Percentiles rank a stretch among this genome's conserved stretches.
These are phyloP conservation scores for Symbiotaphrina buchneri DNA, from an alignment of 495 filamentous ascomycete species.

Conservation along the genomic window DNA sequence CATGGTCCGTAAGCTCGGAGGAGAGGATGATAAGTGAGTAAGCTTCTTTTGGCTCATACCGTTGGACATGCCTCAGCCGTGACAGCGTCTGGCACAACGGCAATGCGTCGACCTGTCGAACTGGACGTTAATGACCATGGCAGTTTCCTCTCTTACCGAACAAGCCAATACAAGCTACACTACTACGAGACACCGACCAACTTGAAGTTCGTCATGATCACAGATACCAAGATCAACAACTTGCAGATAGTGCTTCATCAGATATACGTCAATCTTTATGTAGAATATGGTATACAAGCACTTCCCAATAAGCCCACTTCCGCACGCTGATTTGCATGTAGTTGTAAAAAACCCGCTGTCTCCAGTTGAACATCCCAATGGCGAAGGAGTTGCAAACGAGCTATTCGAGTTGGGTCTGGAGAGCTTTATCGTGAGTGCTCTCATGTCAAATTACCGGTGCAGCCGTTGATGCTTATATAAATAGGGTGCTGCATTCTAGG, in stretches of 20 bases:
- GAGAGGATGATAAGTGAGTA: slow-evolving; percentile 54
- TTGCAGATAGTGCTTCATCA: slow-evolving; percentile 88
- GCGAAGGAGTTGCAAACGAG: slow-evolving; percentile 6
- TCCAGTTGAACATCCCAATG: slow-evolving; percentile 6
- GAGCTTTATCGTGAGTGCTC: slow-evolving; percentile 3
- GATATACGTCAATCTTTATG: slow-evolving; percentile 94
- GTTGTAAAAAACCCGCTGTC: slow-evolving; percentile 6
- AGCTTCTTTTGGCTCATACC: background rate
- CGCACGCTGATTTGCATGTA: background rate
- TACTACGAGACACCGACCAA: slow-evolving; percentile 96
- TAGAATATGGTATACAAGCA: slow-evolving; percentile 57
- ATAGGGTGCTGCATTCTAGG: too few relatives aligned
- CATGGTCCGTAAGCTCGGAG: slow-evolving; percentile 89
- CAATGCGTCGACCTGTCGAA: background rate
- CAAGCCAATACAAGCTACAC: slow-evolving; percentile 89
- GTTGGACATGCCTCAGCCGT: background rate
- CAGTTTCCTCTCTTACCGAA: slow-evolving; percentile 78
- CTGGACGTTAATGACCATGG: background rate
- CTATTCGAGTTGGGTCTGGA: slow-evolving; percentile 7
- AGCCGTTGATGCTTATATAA: too few relatives aligned
- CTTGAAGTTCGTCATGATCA: slow-evolving; percentile 91
- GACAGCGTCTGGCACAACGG: background rate
- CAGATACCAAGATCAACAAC: slow-evolving; percentile 69
- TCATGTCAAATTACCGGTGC: background rate
- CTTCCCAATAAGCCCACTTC: background rate